A percentile compares a stretch with the other conserved stretches of the same genome.
phyloP scores from a whole-genome alignment of 164 flowering plant genomes.

The Nelumbo lutea region DNA sequence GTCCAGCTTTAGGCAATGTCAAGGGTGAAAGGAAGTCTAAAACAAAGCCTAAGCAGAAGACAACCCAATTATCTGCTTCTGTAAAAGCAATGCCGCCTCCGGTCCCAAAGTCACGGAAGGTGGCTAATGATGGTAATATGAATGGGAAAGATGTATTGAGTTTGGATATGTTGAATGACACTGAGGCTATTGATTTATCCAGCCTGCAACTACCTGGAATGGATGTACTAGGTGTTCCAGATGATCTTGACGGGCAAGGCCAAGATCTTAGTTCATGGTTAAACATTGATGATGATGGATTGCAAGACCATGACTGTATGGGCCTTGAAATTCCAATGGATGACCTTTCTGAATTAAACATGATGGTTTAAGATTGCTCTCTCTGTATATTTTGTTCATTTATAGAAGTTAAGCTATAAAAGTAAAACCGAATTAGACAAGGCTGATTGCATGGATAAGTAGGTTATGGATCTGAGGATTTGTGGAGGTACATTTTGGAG shows the following conservation, averaged over 20 bases:
- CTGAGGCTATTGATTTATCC: constrained; percentile 65
- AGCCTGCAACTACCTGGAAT: constrained; percentile 39
- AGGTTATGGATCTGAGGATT: constrained; percentile 50
- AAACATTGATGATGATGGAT: constrained; percentile 56
- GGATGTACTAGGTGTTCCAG: constrained; percentile 49
- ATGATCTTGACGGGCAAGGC: constrained; percentile 18
- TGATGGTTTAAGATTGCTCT: constrained; percentile 60
- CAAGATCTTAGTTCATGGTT: constrained; percentile 38
- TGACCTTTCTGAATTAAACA: constrained; percentile 67
- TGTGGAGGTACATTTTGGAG: constrained; percentile 31
- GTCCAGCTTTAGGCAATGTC: constrained; percentile 47
- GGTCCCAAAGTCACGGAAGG: constrained; percentile 34
- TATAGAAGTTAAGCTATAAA: constrained; percentile 26
- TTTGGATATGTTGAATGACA: constrained; percentile 43
- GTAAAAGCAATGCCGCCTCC: constrained; percentile 38
- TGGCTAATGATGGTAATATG: constrained; percentile 18
- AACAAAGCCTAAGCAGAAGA: constrained; percentile 80
- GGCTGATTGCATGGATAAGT: constrained; percentile 29
- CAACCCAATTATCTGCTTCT: constrained; percentile 67
- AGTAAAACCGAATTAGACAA: constrained; percentile 35
- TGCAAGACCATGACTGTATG: constrained; percentile 58
- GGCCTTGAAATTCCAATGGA: constrained; percentile 87
- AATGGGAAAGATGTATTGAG: constrained; percentile 37
- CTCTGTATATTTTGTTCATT: constrained; percentile 61
- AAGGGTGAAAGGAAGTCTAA: constrained; percentile 85